These are phyloP conservation scores for Kockovaella imperatae DNA, from an alignment of 768 basidiomycete genomes.

Conservation along the genomic window DNA sequence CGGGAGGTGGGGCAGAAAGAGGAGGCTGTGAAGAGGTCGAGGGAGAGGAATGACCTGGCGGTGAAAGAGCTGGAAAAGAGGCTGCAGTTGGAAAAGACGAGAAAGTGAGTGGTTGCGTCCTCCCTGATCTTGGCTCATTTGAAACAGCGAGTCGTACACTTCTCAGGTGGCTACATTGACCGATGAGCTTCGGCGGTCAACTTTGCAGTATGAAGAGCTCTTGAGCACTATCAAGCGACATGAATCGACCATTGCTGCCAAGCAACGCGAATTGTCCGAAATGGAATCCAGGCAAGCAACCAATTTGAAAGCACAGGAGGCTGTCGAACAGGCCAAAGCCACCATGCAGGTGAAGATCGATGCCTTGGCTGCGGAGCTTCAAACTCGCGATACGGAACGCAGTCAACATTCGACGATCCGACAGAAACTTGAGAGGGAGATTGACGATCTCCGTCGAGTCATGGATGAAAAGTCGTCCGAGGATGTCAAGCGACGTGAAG, in stretches of 20 bases:
- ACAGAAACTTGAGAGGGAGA: slow-evolving; percentile 64
- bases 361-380: slow-evolving; percentile 51
- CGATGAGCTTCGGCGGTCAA: slow-evolving; percentile 60
- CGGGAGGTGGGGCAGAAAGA: slow-evolving; percentile 65
- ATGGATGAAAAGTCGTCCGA: slow-evolving; percentile 80
- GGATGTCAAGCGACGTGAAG: slow-evolving; percentile 72
- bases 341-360: slow-evolving; percentile 22
- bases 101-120: slow-evolving; percentile 51
- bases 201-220: slow-evolving; percentile 69
- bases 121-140: background rate
- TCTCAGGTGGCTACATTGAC: slow-evolving; percentile 52
- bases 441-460: slow-evolving; percentile 75
- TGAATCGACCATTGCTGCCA: slow-evolving; percentile 59
- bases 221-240: slow-evolving; percentile 71
- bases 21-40: slow-evolving; percentile 65
- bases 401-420: slow-evolving; percentile 15
- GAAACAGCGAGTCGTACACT: slow-evolving; percentile 57
- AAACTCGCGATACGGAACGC: slow-evolving; percentile 47
- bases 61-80: slow-evolving; percentile 65
- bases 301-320: slow-evolving; percentile 15
- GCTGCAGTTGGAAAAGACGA: slow-evolving; percentile 57
- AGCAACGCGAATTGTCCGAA: slow-evolving; percentile 42
- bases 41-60: slow-evolving; percentile 62
- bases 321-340: slow-evolving; percentile 15
- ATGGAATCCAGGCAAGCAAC: slow-evolving; percentile 12